Conservation (phyloP, 331 rosid genomes). For the Quercus lobata region DNA sequence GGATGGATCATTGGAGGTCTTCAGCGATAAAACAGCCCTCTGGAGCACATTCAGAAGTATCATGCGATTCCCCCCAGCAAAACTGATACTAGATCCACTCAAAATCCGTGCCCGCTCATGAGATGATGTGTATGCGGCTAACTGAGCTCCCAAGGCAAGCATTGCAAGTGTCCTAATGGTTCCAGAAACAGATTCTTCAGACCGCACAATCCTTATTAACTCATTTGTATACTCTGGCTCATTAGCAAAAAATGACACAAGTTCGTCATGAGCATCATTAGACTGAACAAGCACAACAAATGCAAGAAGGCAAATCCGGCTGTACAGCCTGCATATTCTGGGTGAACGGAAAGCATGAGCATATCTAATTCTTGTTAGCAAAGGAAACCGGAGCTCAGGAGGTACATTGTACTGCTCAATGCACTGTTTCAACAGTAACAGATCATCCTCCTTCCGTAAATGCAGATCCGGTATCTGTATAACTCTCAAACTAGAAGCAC, state of each 20-base stretch:
- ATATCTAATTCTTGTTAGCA: slow-evolving; percentile 92
- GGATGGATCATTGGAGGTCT: slow-evolving; percentile 81
- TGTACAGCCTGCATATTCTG: slow-evolving; percentile 78
- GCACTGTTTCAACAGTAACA: slow-evolving; percentile 73
- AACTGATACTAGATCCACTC: slow-evolving; percentile 85
- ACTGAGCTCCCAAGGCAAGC: slow-evolving; percentile 99
- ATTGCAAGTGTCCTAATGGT: slow-evolving; percentile 91
- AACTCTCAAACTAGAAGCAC: slow-evolving; percentile 55
- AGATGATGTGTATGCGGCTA: slow-evolving; percentile 94
- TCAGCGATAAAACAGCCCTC: slow-evolving; percentile 79
- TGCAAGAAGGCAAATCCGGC: slow-evolving; percentile 93
- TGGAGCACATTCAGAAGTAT: slow-evolving; percentile 95
- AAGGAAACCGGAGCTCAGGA: slow-evolving; percentile 72
- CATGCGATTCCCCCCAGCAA: slow-evolving; percentile 94
- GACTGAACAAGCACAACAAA: slow-evolving; percentile 94
- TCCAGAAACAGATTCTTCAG: slow-evolving; percentile 85
- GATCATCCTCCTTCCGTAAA: slow-evolving; percentile 74
- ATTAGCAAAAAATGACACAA: slow-evolving; percentile 89
- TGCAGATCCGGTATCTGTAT: slow-evolving; percentile 86
- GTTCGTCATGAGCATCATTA: slow-evolving; percentile 92
- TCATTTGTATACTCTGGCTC: slow-evolving; percentile 98
- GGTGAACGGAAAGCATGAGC: slow-evolving; percentile 86
- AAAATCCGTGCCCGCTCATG: slow-evolving; percentile 93
- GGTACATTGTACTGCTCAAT: slow-evolving; percentile 73
- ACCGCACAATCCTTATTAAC: slow-evolving; percentile 84